These are phyloP conservation scores for Cladobotryum protrusum DNA, from an alignment of 2,329 filamentous ascomycete species.

Conservation along the genomic window DNA sequence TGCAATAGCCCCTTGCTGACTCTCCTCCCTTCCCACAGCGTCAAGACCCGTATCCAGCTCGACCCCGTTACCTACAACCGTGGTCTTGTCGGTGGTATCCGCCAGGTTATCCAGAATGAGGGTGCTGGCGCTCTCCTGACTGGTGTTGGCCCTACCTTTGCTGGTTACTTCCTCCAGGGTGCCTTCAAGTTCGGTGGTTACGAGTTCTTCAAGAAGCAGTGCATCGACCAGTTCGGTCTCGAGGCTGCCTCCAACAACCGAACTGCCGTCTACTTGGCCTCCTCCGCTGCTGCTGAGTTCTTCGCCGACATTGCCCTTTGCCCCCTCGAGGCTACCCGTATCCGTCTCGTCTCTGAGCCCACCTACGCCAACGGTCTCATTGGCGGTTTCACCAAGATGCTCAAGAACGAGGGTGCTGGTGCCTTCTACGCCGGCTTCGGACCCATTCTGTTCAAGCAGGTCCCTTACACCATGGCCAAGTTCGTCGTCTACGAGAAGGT, in stretches of 20 bases:
- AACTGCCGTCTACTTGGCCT: constrained; percentile 73
- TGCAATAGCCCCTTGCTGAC: constrained; percentile 20
- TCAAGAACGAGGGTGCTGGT: constrained; percentile 73
- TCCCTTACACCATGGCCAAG: constrained; percentile 92
- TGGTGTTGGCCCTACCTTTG: constrained; percentile 76
- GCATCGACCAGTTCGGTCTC: constrained; percentile 71
- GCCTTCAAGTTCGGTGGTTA: constrained; percentile 93
- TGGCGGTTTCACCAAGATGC: constrained; percentile 75
- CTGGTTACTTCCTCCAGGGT: constrained; percentile 91
- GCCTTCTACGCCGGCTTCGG: constrained; percentile 92
- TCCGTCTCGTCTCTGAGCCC: constrained; percentile 84
- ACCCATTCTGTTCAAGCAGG: constrained; percentile 65
- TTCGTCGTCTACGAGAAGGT: constrained; percentile 93
- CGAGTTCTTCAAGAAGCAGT: constrained; percentile 93
- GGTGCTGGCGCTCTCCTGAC: constrained; percentile 82
- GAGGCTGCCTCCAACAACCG: constrained; percentile 74
- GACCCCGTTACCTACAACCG: constrained; percentile 85
- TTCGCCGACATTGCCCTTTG: constrained; percentile 78
- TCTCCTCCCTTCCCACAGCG: constrained; percentile 44
- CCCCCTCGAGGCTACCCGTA: constrained; percentile 88
- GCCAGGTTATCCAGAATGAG: constrained; percentile 76
- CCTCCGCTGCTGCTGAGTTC: constrained; percentile 59
- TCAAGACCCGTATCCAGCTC: constrained; percentile 95
- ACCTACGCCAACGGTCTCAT: constrained; percentile 76
- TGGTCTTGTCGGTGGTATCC: constrained; percentile 80